Evolutionary conservation across 2,329 filamentous ascomycete genomes (phyloP).

Genomic region (Fusarium protoensiforme): DNA sequence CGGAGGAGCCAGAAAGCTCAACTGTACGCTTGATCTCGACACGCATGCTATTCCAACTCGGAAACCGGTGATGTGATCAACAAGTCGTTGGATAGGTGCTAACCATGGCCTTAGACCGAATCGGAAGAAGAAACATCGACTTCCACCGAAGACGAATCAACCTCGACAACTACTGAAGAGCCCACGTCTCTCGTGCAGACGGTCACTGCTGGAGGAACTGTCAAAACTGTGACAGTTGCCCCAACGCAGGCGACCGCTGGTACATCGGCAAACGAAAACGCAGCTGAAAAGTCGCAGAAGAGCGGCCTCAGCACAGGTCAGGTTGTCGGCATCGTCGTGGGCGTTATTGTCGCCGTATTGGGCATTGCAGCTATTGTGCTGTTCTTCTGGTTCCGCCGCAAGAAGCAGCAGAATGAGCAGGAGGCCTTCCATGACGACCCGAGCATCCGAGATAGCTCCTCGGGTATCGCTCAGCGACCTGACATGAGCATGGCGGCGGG

Average conservation of each 20-base stretch:
- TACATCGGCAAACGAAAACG: slow-evolving; percentile 32
- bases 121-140: slow-evolving; percentile 27
- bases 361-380: slow-evolving; percentile 50
- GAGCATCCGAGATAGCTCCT: slow-evolving; percentile 62
- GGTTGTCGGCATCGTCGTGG: slow-evolving; percentile 64
- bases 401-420: slow-evolving; percentile 56
- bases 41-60: slow-evolving; percentile 20
- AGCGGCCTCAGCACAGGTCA: slow-evolving; percentile 56
- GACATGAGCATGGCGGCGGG: slow-evolving; percentile 53
- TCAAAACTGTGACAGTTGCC: slow-evolving; percentile 66
- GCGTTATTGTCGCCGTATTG: slow-evolving; percentile 58
- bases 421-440: slow-evolving; percentile 57
- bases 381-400: slow-evolving; percentile 58
- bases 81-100: slow-evolving; percentile 19
- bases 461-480: slow-evolving; percentile 57
- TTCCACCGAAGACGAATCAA: slow-evolving; percentile 30
- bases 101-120: slow-evolving; percentile 27
- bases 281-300: slow-evolving; percentile 27
- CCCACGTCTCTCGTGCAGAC: slow-evolving; percentile 57
- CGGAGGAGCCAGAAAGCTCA: slow-evolving; percentile 44
- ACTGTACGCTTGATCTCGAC: slow-evolving; percentile 52
- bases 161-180: slow-evolving; percentile 23
- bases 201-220: slow-evolving; percentile 63
- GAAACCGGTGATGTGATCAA: slow-evolving; percentile 36
- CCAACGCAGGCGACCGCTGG: slow-evolving; percentile 50